Evolutionary conservation across 768 basidiomycete species (phyloP).

Genomic region (Auriculariales sp.): DNA sequence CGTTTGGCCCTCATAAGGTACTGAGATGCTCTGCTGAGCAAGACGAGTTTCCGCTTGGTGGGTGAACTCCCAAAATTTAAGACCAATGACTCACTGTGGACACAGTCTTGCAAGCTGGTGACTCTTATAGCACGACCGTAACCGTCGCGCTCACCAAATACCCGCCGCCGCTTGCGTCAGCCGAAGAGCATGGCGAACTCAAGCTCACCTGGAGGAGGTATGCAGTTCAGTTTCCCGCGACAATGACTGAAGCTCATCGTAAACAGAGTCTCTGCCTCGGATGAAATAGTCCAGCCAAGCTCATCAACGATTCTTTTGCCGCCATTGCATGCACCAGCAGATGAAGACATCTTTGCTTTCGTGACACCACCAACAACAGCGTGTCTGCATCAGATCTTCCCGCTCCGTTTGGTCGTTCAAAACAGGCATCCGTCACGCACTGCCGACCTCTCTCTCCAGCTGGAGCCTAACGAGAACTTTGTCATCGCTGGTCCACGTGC

Average conservation of each 20-base stretch:
- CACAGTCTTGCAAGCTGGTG: not conserved
- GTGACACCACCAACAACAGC: conserved; percentile 48
- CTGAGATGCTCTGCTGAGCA: conserved; percentile 37
- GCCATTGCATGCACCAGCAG: conserved; percentile 38
- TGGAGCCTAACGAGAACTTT: conserved; percentile 73
- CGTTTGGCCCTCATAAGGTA: not conserved
- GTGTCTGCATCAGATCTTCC: conserved; percentile 44
- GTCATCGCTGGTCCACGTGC: conserved; percentile 63
- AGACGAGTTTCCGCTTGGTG: conserved; percentile 22
- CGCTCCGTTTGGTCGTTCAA: conserved; percentile 44
- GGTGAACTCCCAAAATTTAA: conserved; percentile 5
- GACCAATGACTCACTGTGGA: not conserved
- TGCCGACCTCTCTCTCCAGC: conserved; percentile 52
- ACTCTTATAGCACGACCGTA: not conserved
- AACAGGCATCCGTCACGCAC: conserved; percentile 50
- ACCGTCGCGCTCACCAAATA: not conserved
- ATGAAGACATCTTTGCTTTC: conserved; percentile 50
- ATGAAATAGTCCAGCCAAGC: no score
- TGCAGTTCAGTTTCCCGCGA: no score
- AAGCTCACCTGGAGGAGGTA: not conserved
- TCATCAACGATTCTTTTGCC: conserved; percentile 47
- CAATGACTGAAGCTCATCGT: no score
- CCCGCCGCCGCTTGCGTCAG: not conserved
- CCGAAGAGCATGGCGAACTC: not conserved
- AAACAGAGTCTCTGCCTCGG: no score